These are phyloP conservation scores for Anthracocystis panici-leucophaei DNA, from an alignment of 1,284 basidiomycete species.

Conservation along the genomic window DNA sequence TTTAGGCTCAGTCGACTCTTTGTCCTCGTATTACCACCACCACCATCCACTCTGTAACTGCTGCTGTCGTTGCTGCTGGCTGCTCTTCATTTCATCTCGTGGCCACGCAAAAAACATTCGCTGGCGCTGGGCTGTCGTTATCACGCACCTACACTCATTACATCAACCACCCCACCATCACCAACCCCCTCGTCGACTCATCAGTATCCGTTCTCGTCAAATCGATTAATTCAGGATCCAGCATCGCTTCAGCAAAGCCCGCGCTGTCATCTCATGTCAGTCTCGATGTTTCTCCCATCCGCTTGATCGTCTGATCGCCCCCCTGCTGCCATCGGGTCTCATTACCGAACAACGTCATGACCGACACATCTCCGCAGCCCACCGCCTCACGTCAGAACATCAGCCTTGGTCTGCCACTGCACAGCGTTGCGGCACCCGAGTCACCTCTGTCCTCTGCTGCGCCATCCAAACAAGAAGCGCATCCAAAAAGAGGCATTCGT, in stretches of 20 bases:
- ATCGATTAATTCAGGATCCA: not conserved
- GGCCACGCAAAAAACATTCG: not conserved
- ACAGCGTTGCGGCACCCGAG: slow-evolving; percentile 10
- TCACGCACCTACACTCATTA: slow-evolving; percentile 3
- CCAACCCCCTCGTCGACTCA: not conserved
- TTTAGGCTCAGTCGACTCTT: not conserved
- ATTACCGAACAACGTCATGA: slow-evolving; percentile 8
- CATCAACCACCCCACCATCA: slow-evolving; percentile 8
- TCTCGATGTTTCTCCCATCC: slow-evolving; percentile 10
- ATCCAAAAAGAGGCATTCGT: slow-evolving; percentile 27
- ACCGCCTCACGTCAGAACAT: not conserved
- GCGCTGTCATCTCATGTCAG: not conserved
- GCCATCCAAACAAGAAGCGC: slow-evolving; percentile 7
- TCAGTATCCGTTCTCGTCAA: not conserved
- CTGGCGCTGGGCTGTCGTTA: not conserved
- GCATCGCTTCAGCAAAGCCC: not conserved
- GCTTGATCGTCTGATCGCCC: slow-evolving; percentile 13
- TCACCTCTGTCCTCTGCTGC: slow-evolving; percentile 4
- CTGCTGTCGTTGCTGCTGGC: slow-evolving; percentile 1
- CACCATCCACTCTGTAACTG: not conserved
- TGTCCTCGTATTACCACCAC: not conserved
- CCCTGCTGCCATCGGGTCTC: slow-evolving; percentile 7
- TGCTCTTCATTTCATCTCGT: slow-evolving; percentile 10
- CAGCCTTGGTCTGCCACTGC: slow-evolving; percentile 19
- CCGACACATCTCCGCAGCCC: slow-evolving; percentile 14